Evolutionary conservation across 1,284 basidiomycete genomes (phyloP), one percentile per base, ranked within the genome.

Genomic region (Cryptococcus sp.): DNA sequence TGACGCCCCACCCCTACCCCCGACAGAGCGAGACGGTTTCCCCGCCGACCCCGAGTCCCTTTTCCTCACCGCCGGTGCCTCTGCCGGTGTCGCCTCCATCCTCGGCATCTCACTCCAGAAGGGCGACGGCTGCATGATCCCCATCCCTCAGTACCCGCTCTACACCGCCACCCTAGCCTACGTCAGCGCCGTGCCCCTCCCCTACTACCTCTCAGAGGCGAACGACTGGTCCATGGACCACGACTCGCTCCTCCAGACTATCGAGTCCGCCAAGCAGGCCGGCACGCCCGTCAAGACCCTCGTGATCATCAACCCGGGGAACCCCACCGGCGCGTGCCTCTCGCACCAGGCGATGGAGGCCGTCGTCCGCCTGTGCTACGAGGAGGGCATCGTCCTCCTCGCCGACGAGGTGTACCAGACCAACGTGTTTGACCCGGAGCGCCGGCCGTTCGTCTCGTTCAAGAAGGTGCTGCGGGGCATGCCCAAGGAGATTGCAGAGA

Each of bases 131-230:
- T 76, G 75, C 55, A 68, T 79, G 71, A 98, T 98, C 70, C 95
- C 95, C 23, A 98, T 98, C 63, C 95, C 95, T 1, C 95, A 98
- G 80, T 98, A 98, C 75, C 95, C 95, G 0, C 83, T 98, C 16
- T 97, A 98, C 79, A 96, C 93, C 45, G 95, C 95, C 21, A 87
- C 93, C 0, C 86, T 98, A 50, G 89, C 94, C 0, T 87, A 93
- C 68, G 86, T 85, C 76, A 81, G 82, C 47, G 93, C 93, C 21
- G 80, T 84, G n/a, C 80, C 91, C 0, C 80, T 98, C 42, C 88
- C 90, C 0, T 98, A 98, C 79, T 85, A 89, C 75, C 86, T 98
- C 38, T 85, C 93, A 62, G 92, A 96, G 72, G 71, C 82, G 0
- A 80, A 84, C 4, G 87, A 81, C 45, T 98, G 96, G 95, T 85